Evolutionary conservation across 192 early-diverging fungal genomes (phyloP).

Genomic region (Coemansia sp.): DNA sequence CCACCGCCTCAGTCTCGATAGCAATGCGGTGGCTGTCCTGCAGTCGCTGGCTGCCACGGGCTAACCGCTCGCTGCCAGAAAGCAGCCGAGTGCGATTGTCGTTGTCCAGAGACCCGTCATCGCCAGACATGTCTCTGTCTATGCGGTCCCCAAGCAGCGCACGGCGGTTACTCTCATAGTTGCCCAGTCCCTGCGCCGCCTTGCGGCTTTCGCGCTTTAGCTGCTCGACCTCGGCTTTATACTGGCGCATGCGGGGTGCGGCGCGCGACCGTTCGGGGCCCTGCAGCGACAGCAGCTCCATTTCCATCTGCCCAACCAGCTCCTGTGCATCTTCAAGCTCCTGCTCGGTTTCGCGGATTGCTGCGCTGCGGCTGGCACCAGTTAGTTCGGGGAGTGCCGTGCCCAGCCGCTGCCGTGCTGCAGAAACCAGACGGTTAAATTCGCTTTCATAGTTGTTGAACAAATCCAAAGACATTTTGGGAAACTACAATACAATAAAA

Average conservation of each 20-base stretch:
- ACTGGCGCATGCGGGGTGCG: too few relatives aligned
- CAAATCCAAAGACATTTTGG: too few relatives aligned
- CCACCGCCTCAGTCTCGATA: constrained; percentile 87
- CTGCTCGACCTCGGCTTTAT: constrained; percentile 71
- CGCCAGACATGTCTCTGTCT: constrained; percentile 53
- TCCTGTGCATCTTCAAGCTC: constrained; percentile 55
- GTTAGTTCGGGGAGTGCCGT: too few relatives aligned
- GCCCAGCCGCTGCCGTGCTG: constrained; percentile 52
- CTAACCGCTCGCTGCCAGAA: constrained; percentile 82
- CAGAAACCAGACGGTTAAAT: too few relatives aligned
- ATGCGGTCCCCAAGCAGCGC: constrained; percentile 59
- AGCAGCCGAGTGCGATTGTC: constrained; percentile 80
- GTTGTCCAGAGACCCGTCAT: constrained; percentile 23
- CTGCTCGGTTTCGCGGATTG: neutral
- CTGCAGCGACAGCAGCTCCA: too few relatives aligned
- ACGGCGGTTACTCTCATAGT: constrained; percentile 55
- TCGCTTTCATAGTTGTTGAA: too few relatives aligned
- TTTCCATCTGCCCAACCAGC: constrained; percentile 36
- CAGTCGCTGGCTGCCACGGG: constrained; percentile 72
- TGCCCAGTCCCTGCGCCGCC: constrained; percentile 23
- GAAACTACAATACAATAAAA: neutral
- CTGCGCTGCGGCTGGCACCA: constrained; percentile 53
- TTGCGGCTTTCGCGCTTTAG: constrained; percentile 66
- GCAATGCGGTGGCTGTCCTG: constrained; percentile 87
- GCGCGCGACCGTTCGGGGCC: too few relatives aligned